A percentile compares a stretch with the other conserved stretches of the same genome.
phyloP scores from a whole-genome alignment of 352 stramenopile genomes.

The Phytophthora ramorum region DNA sequence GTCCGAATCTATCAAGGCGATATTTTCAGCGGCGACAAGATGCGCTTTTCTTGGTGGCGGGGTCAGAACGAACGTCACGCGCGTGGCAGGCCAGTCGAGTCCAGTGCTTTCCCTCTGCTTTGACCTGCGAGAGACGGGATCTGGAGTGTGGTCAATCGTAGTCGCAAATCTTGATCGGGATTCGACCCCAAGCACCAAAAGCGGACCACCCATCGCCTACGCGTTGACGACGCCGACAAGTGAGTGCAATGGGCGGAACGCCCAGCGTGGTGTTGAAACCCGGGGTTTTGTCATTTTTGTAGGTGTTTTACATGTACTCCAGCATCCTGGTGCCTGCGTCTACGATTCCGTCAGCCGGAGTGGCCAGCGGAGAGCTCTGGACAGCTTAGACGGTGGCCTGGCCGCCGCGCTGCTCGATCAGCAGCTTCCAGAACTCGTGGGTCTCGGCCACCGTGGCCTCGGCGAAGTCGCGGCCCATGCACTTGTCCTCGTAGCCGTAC shows the following conservation, averaged over 20 bases:
- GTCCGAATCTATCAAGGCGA: conserved; percentile 23
- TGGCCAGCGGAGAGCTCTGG: conserved; percentile 19
- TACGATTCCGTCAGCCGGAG: conserved; percentile 28
- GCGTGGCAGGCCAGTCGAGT: conserved; percentile 2
- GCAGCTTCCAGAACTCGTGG: conserved; percentile 91
- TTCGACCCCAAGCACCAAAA: conserved; percentile 9
- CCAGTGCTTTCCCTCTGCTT: neutral
- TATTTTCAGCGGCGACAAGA: conserved; percentile 36
- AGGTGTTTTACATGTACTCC: conserved; percentile 35
- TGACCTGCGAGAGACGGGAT: conserved; percentile 10
- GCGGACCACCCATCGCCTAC: conserved; percentile 7
- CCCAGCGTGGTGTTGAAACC: conserved; percentile 17
- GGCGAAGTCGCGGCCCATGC: conserved; percentile 90
- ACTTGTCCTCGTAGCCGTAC: conserved; percentile 99
- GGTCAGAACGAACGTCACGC: conserved; percentile 25
- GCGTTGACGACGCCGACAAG: neutral
- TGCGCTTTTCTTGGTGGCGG: conserved; percentile 23
- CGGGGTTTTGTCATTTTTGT: conserved; percentile 35
- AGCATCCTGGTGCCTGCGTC: conserved; percentile 37
- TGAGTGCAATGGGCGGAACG: conserved; percentile 21
- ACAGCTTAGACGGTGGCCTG: conserved; percentile 77
- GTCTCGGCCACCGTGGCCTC: conserved; percentile 86
- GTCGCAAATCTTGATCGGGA: conserved; percentile 10
- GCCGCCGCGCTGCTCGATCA: conserved; percentile 87
- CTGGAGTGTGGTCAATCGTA: neutral